Conservation (phyloP, 306 rosid species). For the Ochetophila trinervis region DNA sequence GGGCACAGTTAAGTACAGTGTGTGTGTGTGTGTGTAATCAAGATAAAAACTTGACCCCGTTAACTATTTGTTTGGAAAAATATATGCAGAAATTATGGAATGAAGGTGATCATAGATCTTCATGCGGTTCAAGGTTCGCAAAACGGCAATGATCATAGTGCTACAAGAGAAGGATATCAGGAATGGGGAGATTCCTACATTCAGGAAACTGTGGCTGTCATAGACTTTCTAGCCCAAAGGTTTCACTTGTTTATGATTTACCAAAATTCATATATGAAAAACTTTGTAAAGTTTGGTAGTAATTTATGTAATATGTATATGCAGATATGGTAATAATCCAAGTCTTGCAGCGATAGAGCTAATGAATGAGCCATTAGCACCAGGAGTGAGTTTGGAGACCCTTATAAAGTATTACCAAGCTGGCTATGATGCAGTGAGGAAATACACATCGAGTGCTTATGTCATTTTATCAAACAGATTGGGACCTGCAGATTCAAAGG, state of each 20-base stretch:
- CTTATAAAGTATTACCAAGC: constrained; percentile 40
- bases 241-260: background rate
- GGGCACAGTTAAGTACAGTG: constrained; percentile 55
- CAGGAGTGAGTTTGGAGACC: constrained; percentile 32
- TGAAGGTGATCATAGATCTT: constrained; percentile 60
- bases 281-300: background rate
- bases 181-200: constrained; percentile 59
- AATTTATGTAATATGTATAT: no score
- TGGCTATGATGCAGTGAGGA: constrained; percentile 48
- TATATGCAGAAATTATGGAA: constrained; percentile 42
- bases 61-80: background rate
- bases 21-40: no score
- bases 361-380: constrained; percentile 56
- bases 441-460: constrained; percentile 37
- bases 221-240: constrained; percentile 55
- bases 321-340: constrained; percentile 41
- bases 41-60: no score
- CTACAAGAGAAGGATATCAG: constrained; percentile 48
- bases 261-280: no score
- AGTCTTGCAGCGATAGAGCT: constrained; percentile 47
- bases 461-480: constrained; percentile 53
- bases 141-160: constrained; percentile 55
- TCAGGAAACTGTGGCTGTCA: constrained; percentile 41
- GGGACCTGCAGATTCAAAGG: constrained; percentile 29
- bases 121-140: constrained; percentile 62